Evolutionary conservation across 257 asterid genomes (phyloP), one percentile per base, ranked within the genome.

Genomic region (Sherardia arvensis): DNA sequence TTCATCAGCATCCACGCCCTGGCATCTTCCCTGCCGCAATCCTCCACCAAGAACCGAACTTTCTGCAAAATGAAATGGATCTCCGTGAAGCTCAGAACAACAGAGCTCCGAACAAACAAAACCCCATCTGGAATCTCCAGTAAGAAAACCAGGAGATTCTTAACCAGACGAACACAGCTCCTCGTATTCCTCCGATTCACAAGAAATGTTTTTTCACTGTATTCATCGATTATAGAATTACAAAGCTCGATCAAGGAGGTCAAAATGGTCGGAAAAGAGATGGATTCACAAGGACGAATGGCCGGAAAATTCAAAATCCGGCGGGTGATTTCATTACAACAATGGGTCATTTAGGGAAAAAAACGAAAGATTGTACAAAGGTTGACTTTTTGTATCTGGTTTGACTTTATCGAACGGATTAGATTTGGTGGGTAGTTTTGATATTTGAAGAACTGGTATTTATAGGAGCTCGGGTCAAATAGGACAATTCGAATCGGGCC

Each of bases 261-360:
- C 33, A 89, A 47, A 1, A 92, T 81, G 64, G 53, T 73, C 45
- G 79, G 28, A 27, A 76, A 71, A 8, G 86, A 72, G 0, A 86
- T 81, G 0, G 84, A 74, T 71, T 83, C 95, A 65, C 87, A 72
- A 0, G 96, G 92, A 64, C 94, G 90, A 63, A 85, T 67, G 5
- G 96, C 98, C 87, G 92, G 98, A 53, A 84, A 83, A 79, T 58
- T 76, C 73, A 91, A 70, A 68, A 79, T 78, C 95, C 98, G 95
- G 90, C 98, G 98, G 20, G 67, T 53, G 54, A 55, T 73, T 47
- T 71, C 92, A 59, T 76, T 40, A 61, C 78, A 75, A 2, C 74
- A 77, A 26, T 63, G 71, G 68, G 71, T 61, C 96, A 91, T 91
- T 69, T 85, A 76, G n/a, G 57, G 63, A 53, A 5, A 26, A 65